Conservation (phyloP, 2,329 filamentous ascomycete genomes). For the Trichoderma pleuroti region DNA sequence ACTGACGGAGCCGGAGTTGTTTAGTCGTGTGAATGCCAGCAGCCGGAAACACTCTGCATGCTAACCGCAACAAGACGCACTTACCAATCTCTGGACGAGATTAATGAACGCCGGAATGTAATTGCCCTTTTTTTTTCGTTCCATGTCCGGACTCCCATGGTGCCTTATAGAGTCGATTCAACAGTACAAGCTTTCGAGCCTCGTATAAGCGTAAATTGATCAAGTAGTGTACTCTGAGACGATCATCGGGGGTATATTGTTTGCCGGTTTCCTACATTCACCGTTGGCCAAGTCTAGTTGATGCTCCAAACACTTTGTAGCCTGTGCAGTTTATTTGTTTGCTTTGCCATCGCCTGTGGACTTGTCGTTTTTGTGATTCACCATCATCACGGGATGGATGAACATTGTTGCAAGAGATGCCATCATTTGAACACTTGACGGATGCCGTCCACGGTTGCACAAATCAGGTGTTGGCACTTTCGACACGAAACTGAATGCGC, state of each 20-base stretch:
- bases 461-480: too few relatives aligned
- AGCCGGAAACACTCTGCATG: neutral
- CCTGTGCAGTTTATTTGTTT: too few relatives aligned
- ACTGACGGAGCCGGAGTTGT: neutral
- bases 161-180: neutral
- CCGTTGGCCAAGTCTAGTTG: neutral
- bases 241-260: neutral
- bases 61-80: neutral
- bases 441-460: too few relatives aligned
- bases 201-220: neutral
- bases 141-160: neutral
- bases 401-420: too few relatives aligned
- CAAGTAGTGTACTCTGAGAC: neutral
- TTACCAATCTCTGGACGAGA: neutral
- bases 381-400: too few relatives aligned
- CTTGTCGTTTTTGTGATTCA: too few relatives aligned
- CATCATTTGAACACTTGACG: neutral
- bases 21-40: too few relatives aligned
- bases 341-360: too few relatives aligned
- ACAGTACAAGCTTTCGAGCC: neutral
- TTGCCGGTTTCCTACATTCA: neutral
- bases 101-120: neutral
- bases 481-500: neutral
- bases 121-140: neutral
- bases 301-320: neutral